Evolutionary conservation across 805 yeast species (phyloP).

Genomic region (Candida adriatica): DNA sequence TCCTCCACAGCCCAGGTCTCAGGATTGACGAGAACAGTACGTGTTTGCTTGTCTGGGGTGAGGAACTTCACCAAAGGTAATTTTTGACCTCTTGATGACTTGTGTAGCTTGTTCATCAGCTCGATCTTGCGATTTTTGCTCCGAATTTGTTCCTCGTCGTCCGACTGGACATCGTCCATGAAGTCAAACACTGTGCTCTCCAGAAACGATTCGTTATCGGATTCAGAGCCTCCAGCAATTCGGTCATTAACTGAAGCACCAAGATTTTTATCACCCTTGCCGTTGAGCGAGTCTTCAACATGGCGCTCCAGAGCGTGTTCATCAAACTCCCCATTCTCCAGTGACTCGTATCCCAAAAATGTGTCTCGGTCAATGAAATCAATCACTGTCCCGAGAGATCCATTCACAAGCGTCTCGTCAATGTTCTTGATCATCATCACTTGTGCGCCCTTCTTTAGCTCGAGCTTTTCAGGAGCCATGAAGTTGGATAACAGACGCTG

Average conservation of each 20-base stretch:
- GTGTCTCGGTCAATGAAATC: constrained; percentile 50
- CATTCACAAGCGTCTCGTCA: constrained; percentile 69
- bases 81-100: constrained; percentile 37
- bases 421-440: constrained; percentile 78
- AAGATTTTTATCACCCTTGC: not conserved
- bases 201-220: constrained; percentile 15
- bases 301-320: constrained; percentile 20
- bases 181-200: constrained; percentile 47
- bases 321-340: constrained; percentile 18
- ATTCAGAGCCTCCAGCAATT: not conserved
- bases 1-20: constrained; percentile 81
- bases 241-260: not conserved
- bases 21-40: constrained; percentile 74
- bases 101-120: constrained; percentile 35
- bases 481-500: constrained; percentile 46
- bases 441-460: constrained; percentile 65
- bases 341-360: constrained; percentile 31
- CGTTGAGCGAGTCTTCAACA: constrained; percentile 5
- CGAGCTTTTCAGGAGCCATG: constrained; percentile 51
- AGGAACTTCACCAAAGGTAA: constrained; percentile 77
- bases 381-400: constrained; percentile 65
- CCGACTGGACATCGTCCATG: constrained; percentile 24
- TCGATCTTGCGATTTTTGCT: constrained; percentile 42
- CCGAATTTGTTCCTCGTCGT: constrained; percentile 21
- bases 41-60: constrained; percentile 59